Percentiles rank a stretch among this genome's conserved stretches.
Conservation (phyloP, 2,329 filamentous ascomycete genomes). For the Helotiales sp. region DNA sequence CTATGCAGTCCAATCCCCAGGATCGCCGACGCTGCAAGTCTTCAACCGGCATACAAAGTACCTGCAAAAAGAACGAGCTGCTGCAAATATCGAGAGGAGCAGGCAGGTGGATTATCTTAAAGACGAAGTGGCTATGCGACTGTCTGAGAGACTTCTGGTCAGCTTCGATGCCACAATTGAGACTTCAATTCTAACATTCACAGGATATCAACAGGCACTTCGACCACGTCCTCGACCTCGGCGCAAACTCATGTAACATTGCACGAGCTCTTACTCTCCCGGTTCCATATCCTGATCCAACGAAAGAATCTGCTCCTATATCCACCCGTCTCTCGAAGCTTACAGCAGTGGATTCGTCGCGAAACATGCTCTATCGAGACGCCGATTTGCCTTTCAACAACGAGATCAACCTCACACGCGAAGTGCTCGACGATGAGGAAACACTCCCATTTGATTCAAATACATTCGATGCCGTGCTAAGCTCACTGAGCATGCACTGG, state of each 20-base stretch:
- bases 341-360: constrained; percentile 81
- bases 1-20: constrained; percentile 80
- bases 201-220: constrained; percentile 93
- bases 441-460: constrained; percentile 75
- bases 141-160: constrained; percentile 86
- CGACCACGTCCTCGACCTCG: constrained; percentile 84
- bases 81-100: constrained; percentile 69
- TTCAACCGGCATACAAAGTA: constrained; percentile 91
- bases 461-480: constrained; percentile 88
- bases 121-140: constrained; percentile 83
- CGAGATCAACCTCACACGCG: constrained; percentile 71
- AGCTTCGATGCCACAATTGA: constrained; percentile 28
- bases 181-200: constrained; percentile 22
- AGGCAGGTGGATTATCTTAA: constrained; percentile 89
- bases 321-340: constrained; percentile 74
- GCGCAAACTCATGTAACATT: constrained; percentile 94
- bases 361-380: constrained; percentile 80
- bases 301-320: constrained; percentile 65
- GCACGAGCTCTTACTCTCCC: constrained; percentile 77
- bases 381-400: constrained; percentile 74
- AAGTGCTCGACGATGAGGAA: constrained; percentile 77
- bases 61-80: constrained; percentile 88
- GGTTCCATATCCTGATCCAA: constrained; percentile 65
- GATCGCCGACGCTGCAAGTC: constrained; percentile 81
- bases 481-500: constrained; percentile 92